Base-by-base conservation (phyloP, 352 stramenopile genomes). In the Phytophthora tubulina region DNA sequence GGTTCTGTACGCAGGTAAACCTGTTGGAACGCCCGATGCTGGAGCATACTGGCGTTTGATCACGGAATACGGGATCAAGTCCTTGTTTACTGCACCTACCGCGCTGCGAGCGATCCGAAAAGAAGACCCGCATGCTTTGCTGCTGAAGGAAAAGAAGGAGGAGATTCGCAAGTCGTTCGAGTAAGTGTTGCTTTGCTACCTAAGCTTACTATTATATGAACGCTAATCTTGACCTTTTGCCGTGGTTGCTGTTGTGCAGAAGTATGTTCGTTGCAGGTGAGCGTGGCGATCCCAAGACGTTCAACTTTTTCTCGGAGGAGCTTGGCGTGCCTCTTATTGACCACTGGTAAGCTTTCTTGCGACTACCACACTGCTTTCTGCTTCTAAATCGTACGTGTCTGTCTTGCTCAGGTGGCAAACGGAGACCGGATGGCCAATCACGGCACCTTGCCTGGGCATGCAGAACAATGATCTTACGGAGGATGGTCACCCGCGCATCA, bases 31-130 rank as follows among this genome's bases (percentile, higher is more conserved):
- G 31, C 91, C 91, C 2, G 86, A 97, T 73, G 89, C 90, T 30
- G 85, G 86, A 32, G 87, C 83, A 10, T 98, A 95, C 64, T 98
- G 93, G 93, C 79, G 91, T 14, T 69, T 97, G 41, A 84, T 97
- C 45, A 85, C 86, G 32, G 82, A 95, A 51, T 93, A 97, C 68
- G 80, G 86, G 10, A 92, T 97, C 21, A 93, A 90, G 49, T 81
- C 79, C 14, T 85, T 98, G 65, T 98, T 97, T 81, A 97, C 88
- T n/a, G 92, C 93, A 8, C 93, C 93, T n/a, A 98, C 93, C 8
- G 93, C 93, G 17, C 73, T 97, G 58, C 86, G 93, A 59, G 90
- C 90, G 14, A 97, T 98, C 38, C 91, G 89, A 39, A 94, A 95
- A 49, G 85, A 88, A 44, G 93, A 98, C 74, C 87, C 88, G 0